These are phyloP conservation scores for Paramecium caudatum DNA, from an alignment of 73 alveolate genomes.

Conservation along the genomic window DNA sequence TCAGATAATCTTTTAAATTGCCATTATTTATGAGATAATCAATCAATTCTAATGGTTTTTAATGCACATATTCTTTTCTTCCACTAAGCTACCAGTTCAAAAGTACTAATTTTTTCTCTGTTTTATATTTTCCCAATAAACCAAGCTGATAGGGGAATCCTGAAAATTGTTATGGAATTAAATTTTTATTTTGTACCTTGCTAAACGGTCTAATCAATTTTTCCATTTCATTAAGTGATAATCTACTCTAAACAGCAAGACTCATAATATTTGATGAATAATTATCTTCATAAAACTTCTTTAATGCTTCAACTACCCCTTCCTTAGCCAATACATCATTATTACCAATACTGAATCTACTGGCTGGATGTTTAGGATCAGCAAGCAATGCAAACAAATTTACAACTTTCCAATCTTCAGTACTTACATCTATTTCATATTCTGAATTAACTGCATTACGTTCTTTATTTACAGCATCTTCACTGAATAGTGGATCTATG, in stretches of 20 bases:
- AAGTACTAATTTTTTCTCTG: background rate
- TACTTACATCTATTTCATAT: constrained; percentile 62
- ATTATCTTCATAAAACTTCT: constrained; percentile 47
- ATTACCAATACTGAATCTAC: constrained; percentile 59
- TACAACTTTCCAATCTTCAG: constrained; percentile 70
- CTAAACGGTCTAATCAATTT: background rate
- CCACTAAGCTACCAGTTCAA: constrained; percentile 56
- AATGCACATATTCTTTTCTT: background rate
- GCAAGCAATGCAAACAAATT: constrained; percentile 44
- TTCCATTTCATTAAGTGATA: constrained; percentile 32
- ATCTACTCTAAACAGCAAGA: constrained; percentile 13
- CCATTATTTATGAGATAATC: constrained; percentile 47
- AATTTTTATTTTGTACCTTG: background rate
- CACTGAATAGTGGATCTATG: constrained; percentile 74
- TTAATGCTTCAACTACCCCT: constrained; percentile 60
- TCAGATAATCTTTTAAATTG: constrained; percentile 1
- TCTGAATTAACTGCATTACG: constrained; percentile 76
- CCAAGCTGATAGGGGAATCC: constrained; percentile 20
- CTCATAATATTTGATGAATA: constrained; percentile 58
- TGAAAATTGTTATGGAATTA: background rate
- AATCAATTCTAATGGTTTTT: constrained; percentile 34
- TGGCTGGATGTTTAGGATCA: constrained; percentile 62
- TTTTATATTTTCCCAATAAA: constrained; percentile 16
- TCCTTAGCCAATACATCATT: constrained; percentile 38
- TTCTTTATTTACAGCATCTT: constrained; percentile 68